Conservation (phyloP, 768 basidiomycete species). For the Lenzites betulinus region DNA sequence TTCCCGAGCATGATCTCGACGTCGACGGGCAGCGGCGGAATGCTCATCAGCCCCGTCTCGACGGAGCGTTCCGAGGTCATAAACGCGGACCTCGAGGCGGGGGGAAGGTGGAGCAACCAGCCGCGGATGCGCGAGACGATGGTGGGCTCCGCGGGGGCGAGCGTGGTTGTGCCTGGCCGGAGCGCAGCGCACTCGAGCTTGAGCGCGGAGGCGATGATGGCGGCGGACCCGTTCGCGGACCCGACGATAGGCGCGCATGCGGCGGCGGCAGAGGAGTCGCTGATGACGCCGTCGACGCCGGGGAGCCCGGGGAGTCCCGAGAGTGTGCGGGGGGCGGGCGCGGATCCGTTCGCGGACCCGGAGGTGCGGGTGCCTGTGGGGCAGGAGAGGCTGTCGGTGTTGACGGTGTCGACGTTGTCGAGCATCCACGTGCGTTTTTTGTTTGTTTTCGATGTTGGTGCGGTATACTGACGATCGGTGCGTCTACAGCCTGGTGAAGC, state of each 20-base stretch:
- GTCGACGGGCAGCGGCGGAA: slow-evolving; percentile 12
- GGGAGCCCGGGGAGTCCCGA: not conserved
- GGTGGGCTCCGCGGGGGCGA: slow-evolving; percentile 10
- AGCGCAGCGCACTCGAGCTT: slow-evolving; percentile 8
- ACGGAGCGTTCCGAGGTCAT: not conserved
- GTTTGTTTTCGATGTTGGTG: not conserved
- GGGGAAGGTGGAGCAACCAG: not conserved
- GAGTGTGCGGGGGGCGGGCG: not conserved
- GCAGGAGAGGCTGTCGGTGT: slow-evolving; percentile 7
- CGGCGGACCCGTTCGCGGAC: slow-evolving; percentile 16
- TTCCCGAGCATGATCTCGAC: slow-evolving; percentile 21
- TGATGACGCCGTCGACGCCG: not conserved
- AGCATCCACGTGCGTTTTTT: slow-evolving; percentile 7
- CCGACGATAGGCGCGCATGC: not conserved
- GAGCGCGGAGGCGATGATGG: slow-evolving; percentile 15
- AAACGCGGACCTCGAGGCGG: not conserved
- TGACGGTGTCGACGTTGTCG: slow-evolving; percentile 2
- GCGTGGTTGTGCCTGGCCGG: not conserved
- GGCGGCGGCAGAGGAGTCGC: not conserved
- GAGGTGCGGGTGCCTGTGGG: not conserved
- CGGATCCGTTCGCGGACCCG: slow-evolving; percentile 7
- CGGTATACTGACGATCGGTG: not conserved
- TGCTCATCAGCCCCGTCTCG: slow-evolving; percentile 13
- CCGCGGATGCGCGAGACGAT: slow-evolving; percentile 20
- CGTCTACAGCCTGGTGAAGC: slow-evolving; percentile 12